A percentile compares a stretch with the other conserved stretches of the same genome.
These are phyloP conservation scores for Xylariaceae sp. DNA, from an alignment of 2,329 filamentous ascomycete genomes.

Conservation along the genomic window DNA sequence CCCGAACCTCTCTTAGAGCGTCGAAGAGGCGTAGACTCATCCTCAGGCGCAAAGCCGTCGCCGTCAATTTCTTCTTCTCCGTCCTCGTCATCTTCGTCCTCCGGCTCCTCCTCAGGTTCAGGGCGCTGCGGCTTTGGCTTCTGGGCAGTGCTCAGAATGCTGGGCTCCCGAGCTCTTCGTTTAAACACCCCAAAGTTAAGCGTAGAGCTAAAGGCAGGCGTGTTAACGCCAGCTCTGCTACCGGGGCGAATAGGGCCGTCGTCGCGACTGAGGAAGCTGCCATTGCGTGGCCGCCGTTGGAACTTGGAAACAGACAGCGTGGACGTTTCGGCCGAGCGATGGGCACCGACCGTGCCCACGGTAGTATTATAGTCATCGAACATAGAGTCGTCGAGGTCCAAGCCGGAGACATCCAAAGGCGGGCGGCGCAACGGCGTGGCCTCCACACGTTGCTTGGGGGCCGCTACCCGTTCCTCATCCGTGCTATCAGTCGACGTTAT, in stretches of 20 bases:
- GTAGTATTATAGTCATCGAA: conserved; percentile 35
- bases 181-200: conserved; percentile 56
- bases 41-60: conserved; percentile 57
- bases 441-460: conserved; percentile 22
- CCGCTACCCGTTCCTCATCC: conserved; percentile 18
- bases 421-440: conserved; percentile 29
- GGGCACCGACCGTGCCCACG: conserved; percentile 28
- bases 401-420: conserved; percentile 29
- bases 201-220: conserved; percentile 34
- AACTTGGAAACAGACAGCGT: conserved; percentile 32
- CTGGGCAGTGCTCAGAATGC: conserved; percentile 54
- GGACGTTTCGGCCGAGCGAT: conserved; percentile 33
- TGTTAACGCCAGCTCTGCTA: conserved; percentile 33
- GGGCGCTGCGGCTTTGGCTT: conserved; percentile 35
- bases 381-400: conserved; percentile 34
- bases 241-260: conserved; percentile 34
- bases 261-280: conserved; percentile 33
- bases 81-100: conserved; percentile 46
- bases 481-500: conserved; percentile 28
- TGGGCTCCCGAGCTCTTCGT: conserved; percentile 55
- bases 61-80: conserved; percentile 36
- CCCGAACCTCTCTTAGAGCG: conserved; percentile 40
- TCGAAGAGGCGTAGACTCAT: conserved; percentile 64
- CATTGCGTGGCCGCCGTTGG: conserved; percentile 32
- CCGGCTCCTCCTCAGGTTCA: conserved; percentile 31